Percentiles rank a stretch among this genome's conserved stretches.
These are phyloP conservation scores for Alternaria sp. DNA, from an alignment of 2,329 filamentous ascomycete species.

Conservation along the genomic window DNA sequence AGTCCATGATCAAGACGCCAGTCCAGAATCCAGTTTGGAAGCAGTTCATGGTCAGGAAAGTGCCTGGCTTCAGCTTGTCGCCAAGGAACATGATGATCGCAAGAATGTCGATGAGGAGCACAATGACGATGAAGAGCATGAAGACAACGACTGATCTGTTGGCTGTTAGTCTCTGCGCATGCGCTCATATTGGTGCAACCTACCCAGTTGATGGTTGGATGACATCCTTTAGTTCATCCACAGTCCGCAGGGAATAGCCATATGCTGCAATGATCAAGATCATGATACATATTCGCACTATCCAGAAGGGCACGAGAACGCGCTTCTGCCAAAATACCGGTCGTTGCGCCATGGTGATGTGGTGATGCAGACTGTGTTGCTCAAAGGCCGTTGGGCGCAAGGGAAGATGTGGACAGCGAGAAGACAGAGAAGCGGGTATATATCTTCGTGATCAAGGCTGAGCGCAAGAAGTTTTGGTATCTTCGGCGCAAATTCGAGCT, in stretches of 20 bases:
- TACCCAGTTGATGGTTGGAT: slow-evolving; percentile 35
- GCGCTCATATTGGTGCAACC: slow-evolving; percentile 1
- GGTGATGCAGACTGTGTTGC: slow-evolving; percentile 10
- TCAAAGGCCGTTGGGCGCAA: neutral
- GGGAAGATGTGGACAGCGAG: neutral
- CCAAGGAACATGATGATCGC: slow-evolving; percentile 48
- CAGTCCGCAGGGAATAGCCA: slow-evolving; percentile 30
- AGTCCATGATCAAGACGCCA: slow-evolving; percentile 42
- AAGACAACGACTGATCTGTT: slow-evolving; percentile 43
- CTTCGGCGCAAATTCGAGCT: slow-evolving; percentile 14
- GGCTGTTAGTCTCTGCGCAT: slow-evolving; percentile 25
- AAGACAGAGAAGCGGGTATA: slow-evolving; percentile 4
- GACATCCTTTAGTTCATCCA: slow-evolving; percentile 29
- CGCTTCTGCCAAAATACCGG: slow-evolving; percentile 49
- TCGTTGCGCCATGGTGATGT: slow-evolving; percentile 33
- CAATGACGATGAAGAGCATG: slow-evolving; percentile 44
- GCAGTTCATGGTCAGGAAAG: slow-evolving; percentile 49
- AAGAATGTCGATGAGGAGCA: slow-evolving; percentile 47
- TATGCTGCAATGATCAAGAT: slow-evolving; percentile 45
- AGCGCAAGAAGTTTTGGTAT: slow-evolving; percentile 9
- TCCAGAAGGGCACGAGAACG: slow-evolving; percentile 51
- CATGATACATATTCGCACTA: slow-evolving; percentile 45
- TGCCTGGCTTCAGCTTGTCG: slow-evolving; percentile 41
- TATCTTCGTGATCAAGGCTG: slow-evolving; percentile 5
- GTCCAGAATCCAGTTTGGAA: slow-evolving; percentile 50